phyloP scores from a whole-genome alignment of 805 yeast species.

The Ogataea pini region DNA sequence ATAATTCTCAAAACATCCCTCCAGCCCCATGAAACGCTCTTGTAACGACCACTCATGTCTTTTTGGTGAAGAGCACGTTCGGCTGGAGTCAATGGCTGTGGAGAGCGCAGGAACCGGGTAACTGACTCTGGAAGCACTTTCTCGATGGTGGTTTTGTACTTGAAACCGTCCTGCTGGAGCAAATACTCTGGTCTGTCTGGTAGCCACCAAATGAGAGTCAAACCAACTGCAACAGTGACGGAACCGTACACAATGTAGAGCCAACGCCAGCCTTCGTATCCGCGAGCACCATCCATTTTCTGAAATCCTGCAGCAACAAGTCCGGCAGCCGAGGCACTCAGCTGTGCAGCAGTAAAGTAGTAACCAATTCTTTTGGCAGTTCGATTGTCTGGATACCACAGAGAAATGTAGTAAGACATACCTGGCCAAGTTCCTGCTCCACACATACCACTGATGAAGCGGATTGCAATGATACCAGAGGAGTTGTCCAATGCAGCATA shows the following conservation, averaged over 20 bases:
- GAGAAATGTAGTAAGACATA: conserved; percentile 74
- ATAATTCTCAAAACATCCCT: conserved; percentile 56
- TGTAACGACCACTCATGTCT: conserved; percentile 60
- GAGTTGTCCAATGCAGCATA: conserved; percentile 59
- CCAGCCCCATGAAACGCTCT: conserved; percentile 54
- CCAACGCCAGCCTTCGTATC: conserved; percentile 86
- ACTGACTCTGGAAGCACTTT: conserved; percentile 22
- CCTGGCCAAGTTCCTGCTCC: conserved; percentile 95
- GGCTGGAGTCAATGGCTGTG: conserved; percentile 51
- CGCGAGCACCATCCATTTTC: conserved; percentile 69
- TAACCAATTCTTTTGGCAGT: conserved; percentile 80
- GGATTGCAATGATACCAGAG: conserved; percentile 65
- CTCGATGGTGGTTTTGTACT: conserved; percentile 21
- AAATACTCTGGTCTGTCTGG: conserved; percentile 69
- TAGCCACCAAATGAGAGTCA: conserved; percentile 74
- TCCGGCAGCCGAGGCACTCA: conserved; percentile 89
- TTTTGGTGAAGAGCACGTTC: conserved; percentile 57
- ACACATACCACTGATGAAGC: conserved; percentile 72
- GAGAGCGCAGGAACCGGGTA: conserved; percentile 24
- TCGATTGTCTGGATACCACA: conserved; percentile 83
- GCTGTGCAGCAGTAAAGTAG: conserved; percentile 88
- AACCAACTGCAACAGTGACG: conserved; percentile 63
- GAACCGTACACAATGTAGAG: conserved; percentile 76
- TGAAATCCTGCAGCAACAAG: conserved; percentile 87
- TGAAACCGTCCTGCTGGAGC: conserved; percentile 7